Base-by-base conservation (phyloP, 441 rosid species). In the Jatropha podagrica region DNA sequence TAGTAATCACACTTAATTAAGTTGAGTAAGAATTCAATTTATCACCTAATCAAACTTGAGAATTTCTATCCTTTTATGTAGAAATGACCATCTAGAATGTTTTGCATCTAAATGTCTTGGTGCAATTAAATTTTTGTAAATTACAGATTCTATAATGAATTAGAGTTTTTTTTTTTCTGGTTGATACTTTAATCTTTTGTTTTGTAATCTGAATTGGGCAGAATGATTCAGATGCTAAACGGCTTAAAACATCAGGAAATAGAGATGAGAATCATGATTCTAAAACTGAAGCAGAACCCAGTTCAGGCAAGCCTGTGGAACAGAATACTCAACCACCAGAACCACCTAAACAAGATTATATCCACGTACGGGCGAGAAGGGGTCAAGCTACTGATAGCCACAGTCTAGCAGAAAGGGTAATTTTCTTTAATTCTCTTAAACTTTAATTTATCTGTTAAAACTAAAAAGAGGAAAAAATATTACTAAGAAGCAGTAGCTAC, bases 381-480 rank as follows among this genome's bases (percentile, higher is more conserved):
- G 97, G 98, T 61, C 97, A 95, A 83, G 98, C 97, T 78, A 92
- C 96, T 48, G 97, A 95, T 86, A 95, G 94, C 84, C 97, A 92
- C 83, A 92, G 97, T 85, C 86, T 94, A 77, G 97, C 97, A 17
- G 97, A 95, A 87, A 88, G 97, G 81, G 97, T 92, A 92, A 84
- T 49, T 75, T 82, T 65, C 84, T 75, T 65, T 44, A 27, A 46
- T 67, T 68, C 67, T 74, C 12, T 71, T 67, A 23, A 66, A 66
- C 70, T 74, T 74, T 6, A 26, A n/a, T 18, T 66, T 2, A 48
- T 74, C 60, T 38, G 65, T 48, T 13, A 59, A 10, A 61, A 61
- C 15, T 48, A 18, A 59, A 10, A 61, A 61, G 26, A 14, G 55
- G 13, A 20, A 10, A 3, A 18, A 15, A 40, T 52, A 40, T 23